Base-by-base conservation (phyloP, 805 yeast genomes). In the Ogataea glucozyma region DNA sequence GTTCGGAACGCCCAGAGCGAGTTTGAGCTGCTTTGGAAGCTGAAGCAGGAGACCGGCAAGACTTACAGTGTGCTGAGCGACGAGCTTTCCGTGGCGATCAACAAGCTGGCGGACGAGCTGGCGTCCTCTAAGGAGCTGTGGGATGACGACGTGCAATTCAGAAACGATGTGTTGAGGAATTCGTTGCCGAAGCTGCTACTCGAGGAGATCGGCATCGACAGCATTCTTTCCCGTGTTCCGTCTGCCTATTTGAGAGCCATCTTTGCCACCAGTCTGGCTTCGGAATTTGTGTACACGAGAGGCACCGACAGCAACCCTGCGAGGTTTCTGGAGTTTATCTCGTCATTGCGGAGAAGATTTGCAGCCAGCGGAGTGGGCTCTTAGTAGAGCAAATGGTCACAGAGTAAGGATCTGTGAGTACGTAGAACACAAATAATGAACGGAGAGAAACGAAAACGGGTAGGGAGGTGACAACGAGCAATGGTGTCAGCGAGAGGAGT, bases 221-320 rank as follows among this genome's bases (percentile, higher is more conserved):
- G 70, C 43, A 81, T 91, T 30, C 70, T 91, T 54, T 57, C 69
- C 33, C 79, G 93, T 57, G 93, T 91, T 27, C 99, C 99, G 14
- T 86, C 76, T 44, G 77, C 95, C 40, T 93, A 91, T 64, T 72
- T 91, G 62, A 83, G 81, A 60, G 96, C 97, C 3, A 78, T 91
- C 54, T 86, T 91, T 60, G 95, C 96, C 33, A 84, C 93, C 26
- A 83, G 80, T 59, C 72, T 89, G 56, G 89, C 96, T 9, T 85
- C 95, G 35, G 75, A 84, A 35, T 89, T 85, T 65, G 95, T 89
- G 41, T 89, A 89, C 66, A 73, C 85, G 20, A 75, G 83, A 58
- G 97, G 97, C 43, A 72, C 81, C 46, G 87, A 79, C 48, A 80
- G 91, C 34, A 87, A 88, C 64, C 95, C 87, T 22, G 88, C 88